A percentile compares a stretch with the other conserved stretches of the same genome.
Conservation (phyloP, 2,329 filamentous ascomycete genomes). For the Helicocarpus griseus region DNA sequence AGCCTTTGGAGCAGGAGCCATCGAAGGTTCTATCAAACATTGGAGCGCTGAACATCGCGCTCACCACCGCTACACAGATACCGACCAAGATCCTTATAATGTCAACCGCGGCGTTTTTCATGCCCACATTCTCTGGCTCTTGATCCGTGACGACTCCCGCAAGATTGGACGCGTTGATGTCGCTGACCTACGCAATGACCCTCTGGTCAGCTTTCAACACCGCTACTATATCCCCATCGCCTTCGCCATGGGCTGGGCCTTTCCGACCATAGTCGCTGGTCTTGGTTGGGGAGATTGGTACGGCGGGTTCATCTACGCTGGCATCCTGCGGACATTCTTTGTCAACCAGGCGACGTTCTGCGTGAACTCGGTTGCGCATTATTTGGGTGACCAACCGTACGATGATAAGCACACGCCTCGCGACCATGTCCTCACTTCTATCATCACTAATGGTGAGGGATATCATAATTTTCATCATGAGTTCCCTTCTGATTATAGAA, state of each 20-base stretch:
- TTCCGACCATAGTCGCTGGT: slow-evolving; percentile 66
- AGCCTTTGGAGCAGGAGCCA: slow-evolving; percentile 68
- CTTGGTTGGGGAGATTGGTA: slow-evolving; percentile 70
- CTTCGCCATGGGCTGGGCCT: slow-evolving; percentile 62
- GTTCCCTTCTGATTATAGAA: slow-evolving; percentile 85
- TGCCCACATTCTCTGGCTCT: slow-evolving; percentile 80
- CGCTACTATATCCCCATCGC: slow-evolving; percentile 74
- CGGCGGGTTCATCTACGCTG: slow-evolving; percentile 74
- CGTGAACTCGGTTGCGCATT: slow-evolving; percentile 86
- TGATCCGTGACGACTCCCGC: slow-evolving; percentile 88
- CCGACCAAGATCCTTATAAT: slow-evolving; percentile 82
- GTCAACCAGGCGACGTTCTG: slow-evolving; percentile 89
- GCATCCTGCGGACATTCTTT: slow-evolving; percentile 77
- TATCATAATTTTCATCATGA: slow-evolving; percentile 96
- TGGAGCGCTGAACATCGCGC: slow-evolving; percentile 79
- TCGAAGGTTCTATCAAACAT: slow-evolving; percentile 79
- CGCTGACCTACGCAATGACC: slow-evolving; percentile 74
- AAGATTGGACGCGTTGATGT: slow-evolving; percentile 79
- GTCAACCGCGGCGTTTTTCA: slow-evolving; percentile 79
- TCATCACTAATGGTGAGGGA: slow-evolving; percentile 79
- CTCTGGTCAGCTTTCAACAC: slow-evolving; percentile 79
- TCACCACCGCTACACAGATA: slow-evolving; percentile 86
- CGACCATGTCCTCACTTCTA: slow-evolving; percentile 74
- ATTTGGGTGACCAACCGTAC: slow-evolving; percentile 84
- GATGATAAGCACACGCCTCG: slow-evolving; percentile 85